Conservation (phyloP, 2,329 filamentous ascomycete species). For the Trichoderma gracile region DNA sequence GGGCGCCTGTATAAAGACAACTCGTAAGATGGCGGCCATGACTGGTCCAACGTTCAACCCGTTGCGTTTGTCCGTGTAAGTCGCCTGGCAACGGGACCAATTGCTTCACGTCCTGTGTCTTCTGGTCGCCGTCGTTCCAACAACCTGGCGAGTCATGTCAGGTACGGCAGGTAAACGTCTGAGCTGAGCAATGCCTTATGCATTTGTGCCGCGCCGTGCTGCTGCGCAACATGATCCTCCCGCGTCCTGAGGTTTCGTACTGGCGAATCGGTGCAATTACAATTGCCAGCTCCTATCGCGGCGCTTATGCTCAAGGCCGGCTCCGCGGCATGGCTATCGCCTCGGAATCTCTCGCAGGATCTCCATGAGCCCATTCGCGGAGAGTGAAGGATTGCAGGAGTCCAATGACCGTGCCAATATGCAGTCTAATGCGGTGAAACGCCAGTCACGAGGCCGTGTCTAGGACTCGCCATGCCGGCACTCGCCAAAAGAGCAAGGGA, state of each 20-base stretch:
- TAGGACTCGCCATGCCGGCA: neutral
- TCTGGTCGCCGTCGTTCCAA: neutral
- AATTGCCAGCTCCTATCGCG: neutral
- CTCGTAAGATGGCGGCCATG: constrained; percentile 19
- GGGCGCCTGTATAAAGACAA: constrained; percentile 12
- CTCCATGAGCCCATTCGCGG: neutral
- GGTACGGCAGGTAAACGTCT: neutral
- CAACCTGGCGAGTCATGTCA: constrained; percentile 11
- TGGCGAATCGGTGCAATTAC: constrained; percentile 5
- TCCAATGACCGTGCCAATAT: constrained; percentile 6
- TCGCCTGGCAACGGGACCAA: neutral
- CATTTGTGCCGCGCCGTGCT: neutral
- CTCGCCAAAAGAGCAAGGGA: neutral
- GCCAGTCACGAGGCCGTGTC: constrained; percentile 18
- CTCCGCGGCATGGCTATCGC: neutral
- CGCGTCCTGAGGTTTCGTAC: neutral
- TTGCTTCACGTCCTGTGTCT: neutral
- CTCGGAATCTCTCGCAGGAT: neutral
- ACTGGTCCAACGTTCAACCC: constrained; percentile 9
- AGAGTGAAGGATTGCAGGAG: neutral
- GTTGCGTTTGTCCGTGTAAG: neutral
- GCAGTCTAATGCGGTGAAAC: constrained; percentile 22
- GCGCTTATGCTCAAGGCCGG: neutral
- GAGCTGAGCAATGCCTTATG: neutral
- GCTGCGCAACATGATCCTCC: neutral